Conservation (phyloP, 768 basidiomycete genomes). For the Tulasnella sp. region DNA sequence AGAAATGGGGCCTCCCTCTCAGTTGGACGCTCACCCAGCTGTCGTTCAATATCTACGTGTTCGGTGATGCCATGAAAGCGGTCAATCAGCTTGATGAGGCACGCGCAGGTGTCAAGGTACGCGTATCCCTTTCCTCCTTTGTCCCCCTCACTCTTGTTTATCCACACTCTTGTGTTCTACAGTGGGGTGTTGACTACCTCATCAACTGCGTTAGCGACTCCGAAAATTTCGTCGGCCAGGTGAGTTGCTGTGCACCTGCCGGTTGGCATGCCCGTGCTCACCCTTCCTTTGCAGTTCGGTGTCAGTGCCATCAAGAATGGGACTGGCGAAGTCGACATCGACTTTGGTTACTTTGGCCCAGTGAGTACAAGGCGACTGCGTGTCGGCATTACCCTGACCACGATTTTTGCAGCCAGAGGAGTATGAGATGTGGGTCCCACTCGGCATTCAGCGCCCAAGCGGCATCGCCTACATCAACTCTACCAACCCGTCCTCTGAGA, state of each 20-base stretch:
- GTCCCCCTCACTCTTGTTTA: not conserved
- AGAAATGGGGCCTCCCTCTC: constrained; percentile 11
- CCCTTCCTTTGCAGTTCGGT: not conserved
- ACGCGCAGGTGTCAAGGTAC: constrained; percentile 5
- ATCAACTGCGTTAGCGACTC: constrained; percentile 3
- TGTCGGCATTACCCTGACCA: not conserved
- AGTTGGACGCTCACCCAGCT: constrained; percentile 2
- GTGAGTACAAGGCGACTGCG: no score
- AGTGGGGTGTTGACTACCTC: constrained; percentile 10
- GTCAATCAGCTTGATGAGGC: constrained; percentile 7
- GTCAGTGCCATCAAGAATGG: not conserved
- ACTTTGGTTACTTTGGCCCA: constrained; percentile 12
- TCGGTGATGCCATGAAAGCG: not conserved
- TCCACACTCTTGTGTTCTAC: not conserved
- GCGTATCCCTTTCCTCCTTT: not conserved
- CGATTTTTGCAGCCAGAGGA: not conserved
- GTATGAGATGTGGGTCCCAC: constrained; percentile 9
- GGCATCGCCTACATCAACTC: constrained; percentile 12
- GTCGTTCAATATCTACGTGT: constrained; percentile 5
- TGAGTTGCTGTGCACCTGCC: not conserved
- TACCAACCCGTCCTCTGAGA: constrained; percentile 10
- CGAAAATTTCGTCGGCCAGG: constrained; percentile 12
- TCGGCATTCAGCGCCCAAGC: not conserved
- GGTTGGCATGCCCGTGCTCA: not conserved
- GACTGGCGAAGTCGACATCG: constrained; percentile 8